A percentile compares a stretch with the other conserved stretches of the same genome.
phyloP scores from a whole-genome alignment of 345 rosid genomes.

The Populus davidiana region DNA sequence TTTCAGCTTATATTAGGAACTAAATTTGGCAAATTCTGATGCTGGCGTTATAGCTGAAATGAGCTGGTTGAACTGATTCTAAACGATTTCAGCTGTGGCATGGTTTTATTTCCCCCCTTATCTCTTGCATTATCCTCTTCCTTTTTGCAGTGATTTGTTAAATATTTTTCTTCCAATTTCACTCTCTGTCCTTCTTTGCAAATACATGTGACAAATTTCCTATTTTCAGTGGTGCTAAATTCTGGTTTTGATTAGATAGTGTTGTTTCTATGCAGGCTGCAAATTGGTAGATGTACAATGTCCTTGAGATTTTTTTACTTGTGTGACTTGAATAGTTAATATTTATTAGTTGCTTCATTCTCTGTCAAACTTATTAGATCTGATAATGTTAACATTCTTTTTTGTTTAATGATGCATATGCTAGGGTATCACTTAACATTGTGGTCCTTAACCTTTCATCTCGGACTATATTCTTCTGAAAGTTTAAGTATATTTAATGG shows the following conservation, averaged over 20 bases:
- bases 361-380: conserved; percentile 2
- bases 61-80: neutral
- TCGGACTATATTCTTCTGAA: conserved; percentile 22
- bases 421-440: conserved; percentile 5
- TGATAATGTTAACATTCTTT: neutral
- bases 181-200: neutral
- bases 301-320: conserved; percentile 3
- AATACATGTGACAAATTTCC: neutral
- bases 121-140: neutral
- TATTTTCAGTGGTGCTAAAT: neutral
- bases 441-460: conserved; percentile 19
- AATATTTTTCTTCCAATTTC: neutral
- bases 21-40: neutral
- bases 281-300: neutral
- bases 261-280: neutral
- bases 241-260: conserved; percentile 3
- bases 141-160: neutral
- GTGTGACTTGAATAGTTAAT: neutral
- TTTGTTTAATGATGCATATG: conserved; percentile 7
- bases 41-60: neutral
- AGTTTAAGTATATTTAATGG: conserved; percentile 23
- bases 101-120: neutral
- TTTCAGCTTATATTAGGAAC: neutral
- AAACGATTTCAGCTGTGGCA: neutral
- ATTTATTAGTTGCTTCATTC: neutral